Evolutionary conservation across 257 asterid genomes (phyloP).

Genomic region (Solanum lignicaule): DNA sequence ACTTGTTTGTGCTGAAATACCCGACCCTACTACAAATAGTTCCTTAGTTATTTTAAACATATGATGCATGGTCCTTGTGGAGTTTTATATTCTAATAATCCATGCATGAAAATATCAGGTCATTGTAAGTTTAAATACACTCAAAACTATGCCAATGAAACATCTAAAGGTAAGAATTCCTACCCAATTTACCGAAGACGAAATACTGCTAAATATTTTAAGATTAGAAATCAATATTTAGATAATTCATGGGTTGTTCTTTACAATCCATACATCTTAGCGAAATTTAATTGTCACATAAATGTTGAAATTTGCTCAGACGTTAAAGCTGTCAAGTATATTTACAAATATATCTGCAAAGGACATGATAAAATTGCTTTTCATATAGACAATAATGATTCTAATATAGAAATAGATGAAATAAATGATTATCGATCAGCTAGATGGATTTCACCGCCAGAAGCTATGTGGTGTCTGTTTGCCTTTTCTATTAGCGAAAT

Average conservation of each 20-base stretch:
- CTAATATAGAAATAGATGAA: too few species aligned
- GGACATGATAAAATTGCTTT: too few species aligned
- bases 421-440: too few species aligned
- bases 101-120: not conserved
- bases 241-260: not conserved
- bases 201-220: not conserved
- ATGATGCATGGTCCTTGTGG: not conserved
- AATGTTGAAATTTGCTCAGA: not conserved
- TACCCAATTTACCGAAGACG: not conserved
- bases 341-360: too few species aligned
- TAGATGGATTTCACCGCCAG: too few species aligned
- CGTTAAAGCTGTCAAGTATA: not conserved
- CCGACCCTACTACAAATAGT: not conserved
- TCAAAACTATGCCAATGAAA: not conserved
- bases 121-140: not conserved
- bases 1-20: not conserved
- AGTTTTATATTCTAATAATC: not conserved
- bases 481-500: too few species aligned
- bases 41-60: not conserved
- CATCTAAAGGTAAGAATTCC: not conserved
- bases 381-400: too few species aligned
- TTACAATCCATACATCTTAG: not conserved
- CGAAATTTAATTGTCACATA: not conserved
- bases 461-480: too few species aligned
- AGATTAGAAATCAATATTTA: not conserved